phyloP scores from a whole-genome alignment of 192 early-diverging fungal genomes.

The Coemansia sp. region DNA sequence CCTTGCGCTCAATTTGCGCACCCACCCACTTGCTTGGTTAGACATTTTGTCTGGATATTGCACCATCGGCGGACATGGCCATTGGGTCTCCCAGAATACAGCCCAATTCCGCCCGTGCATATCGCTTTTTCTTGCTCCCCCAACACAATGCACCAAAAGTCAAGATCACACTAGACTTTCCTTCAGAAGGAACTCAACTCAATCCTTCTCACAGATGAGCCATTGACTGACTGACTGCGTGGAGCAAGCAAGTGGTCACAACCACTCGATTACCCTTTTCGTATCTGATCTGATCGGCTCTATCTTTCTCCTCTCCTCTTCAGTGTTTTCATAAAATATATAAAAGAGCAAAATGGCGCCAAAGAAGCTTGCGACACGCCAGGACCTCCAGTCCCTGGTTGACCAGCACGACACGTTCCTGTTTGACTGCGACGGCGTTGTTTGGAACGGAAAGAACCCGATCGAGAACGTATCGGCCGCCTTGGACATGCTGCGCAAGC shows the following conservation, averaged over 20 bases:
- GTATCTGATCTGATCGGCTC: background rate
- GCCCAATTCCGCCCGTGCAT: background rate
- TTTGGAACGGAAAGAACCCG: constrained; percentile 79
- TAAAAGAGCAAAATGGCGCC: constrained; percentile 20
- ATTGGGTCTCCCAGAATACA: background rate
- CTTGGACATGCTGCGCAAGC: constrained; percentile 69
- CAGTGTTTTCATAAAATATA: background rate
- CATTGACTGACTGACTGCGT: too few species aligned
- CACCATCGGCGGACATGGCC: background rate
- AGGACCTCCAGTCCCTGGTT: constrained; percentile 61
- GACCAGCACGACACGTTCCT: constrained; percentile 89
- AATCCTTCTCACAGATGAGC: too few species aligned
- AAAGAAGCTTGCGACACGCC: constrained; percentile 13
- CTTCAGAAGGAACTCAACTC: too few species aligned
- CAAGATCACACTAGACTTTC: too few species aligned
- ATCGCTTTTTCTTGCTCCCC: too few species aligned
- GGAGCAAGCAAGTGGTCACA: too few species aligned
- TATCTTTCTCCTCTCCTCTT: background rate
- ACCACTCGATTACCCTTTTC: background rate
- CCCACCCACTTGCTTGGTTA: background rate
- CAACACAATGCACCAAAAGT: too few species aligned
- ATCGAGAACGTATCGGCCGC: constrained; percentile 70
- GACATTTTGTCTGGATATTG: background rate
- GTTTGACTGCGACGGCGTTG: constrained; percentile 98
- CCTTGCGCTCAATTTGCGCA: too few species aligned